Evolutionary conservation across 1,284 basidiomycete genomes (phyloP).

Genomic region (Entoloma clypeatum): DNA sequence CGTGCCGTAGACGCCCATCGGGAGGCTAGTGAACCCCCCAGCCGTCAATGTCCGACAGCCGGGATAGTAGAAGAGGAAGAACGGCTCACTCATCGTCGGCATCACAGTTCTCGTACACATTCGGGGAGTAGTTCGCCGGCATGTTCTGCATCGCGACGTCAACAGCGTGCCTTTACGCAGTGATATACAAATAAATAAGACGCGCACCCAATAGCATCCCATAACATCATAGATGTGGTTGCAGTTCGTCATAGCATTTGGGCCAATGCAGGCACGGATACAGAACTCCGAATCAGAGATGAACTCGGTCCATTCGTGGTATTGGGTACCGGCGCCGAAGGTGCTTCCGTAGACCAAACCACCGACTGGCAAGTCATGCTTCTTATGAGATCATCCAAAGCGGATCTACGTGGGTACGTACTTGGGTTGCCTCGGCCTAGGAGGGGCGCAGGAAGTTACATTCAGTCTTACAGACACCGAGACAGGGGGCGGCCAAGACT

Average conservation of each 20-base stretch:
- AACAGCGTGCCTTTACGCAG: not conserved
- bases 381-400: too few species aligned
- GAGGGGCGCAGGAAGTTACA: not conserved
- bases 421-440: slow-evolving; percentile 39
- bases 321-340: slow-evolving; percentile 43
- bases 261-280: slow-evolving; percentile 59
- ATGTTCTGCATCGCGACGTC: slow-evolving; percentile 35
- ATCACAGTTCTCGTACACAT: slow-evolving; percentile 49
- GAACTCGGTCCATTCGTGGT: slow-evolving; percentile 56
- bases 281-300: slow-evolving; percentile 56
- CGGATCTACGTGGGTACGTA: too few species aligned
- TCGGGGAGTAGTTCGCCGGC: slow-evolving; percentile 50
- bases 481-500: slow-evolving; percentile 10
- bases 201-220: slow-evolving; percentile 51
- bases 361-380: too few species aligned
- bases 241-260: slow-evolving; percentile 53
- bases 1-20: slow-evolving; percentile 61
- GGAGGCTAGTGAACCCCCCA: slow-evolving; percentile 32
- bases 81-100: slow-evolving; percentile 40
- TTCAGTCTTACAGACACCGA: not conserved
- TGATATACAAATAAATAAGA: not conserved
- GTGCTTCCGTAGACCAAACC: slow-evolving; percentile 59
- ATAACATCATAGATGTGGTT: slow-evolving; percentile 53
- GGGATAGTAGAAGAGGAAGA: not conserved
- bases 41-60: not conserved